A percentile compares a stretch with the other conserved stretches of the same genome.
Conservation (phyloP, 2,329 filamentous ascomycete genomes). For the Chrysoporthe puriensis region DNA sequence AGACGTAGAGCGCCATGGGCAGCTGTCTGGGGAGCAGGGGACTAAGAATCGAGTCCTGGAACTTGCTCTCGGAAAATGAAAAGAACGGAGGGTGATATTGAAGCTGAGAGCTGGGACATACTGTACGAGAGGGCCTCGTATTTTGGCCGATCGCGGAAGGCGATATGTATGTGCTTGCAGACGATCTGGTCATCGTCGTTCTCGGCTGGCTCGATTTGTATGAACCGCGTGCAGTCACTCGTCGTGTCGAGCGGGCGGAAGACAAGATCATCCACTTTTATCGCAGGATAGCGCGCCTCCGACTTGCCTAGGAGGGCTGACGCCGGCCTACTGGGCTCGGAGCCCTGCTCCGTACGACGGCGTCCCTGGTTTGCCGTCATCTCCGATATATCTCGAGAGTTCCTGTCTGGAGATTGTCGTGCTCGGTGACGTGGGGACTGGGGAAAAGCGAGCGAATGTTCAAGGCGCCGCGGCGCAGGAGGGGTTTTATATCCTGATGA, state of each 20-base stretch:
- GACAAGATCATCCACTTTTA: not conserved
- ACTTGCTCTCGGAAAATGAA: not conserved
- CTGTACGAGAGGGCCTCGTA: constrained; percentile 36
- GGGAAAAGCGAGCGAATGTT: no score
- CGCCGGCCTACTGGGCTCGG: not conserved
- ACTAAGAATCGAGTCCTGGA: not conserved
- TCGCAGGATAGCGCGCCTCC: not conserved
- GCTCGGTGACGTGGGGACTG: no score
- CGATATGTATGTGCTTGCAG: constrained; percentile 26
- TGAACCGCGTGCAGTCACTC: constrained; percentile 26
- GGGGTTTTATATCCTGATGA: no score
- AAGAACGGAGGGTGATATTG: not conserved
- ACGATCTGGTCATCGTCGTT: constrained; percentile 21
- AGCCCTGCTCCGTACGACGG: not conserved
- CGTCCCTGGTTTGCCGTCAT: not conserved
- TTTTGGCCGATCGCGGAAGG: constrained; percentile 29
- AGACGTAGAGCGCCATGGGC: no score
- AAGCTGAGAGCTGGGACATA: not conserved
- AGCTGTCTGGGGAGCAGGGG: not conserved
- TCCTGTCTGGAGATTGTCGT: not conserved
- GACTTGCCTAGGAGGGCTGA: not conserved
- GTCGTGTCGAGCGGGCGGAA: not conserved
- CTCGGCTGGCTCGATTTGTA: constrained; percentile 25
- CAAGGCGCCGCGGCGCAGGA: no score
- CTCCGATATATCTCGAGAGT: not conserved